Percentiles rank a stretch among this genome's conserved stretches.
phyloP scores from a whole-genome alignment of 2,329 filamentous ascomycete genomes.

The Aureobasidium sp. region DNA sequence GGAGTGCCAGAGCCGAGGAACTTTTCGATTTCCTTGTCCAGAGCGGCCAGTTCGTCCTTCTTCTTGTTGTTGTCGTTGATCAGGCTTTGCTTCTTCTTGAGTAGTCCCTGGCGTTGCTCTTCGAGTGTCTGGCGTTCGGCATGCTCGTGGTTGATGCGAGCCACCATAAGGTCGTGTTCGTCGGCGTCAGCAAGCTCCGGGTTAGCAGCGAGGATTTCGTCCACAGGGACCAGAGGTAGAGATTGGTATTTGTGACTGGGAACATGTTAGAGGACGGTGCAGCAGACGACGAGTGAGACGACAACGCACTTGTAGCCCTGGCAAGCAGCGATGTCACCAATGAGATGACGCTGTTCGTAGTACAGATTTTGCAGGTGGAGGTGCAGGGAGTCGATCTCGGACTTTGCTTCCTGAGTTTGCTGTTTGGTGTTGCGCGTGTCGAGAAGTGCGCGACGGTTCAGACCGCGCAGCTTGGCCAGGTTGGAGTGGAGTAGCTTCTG shows the following conservation, averaged over 20 bases:
- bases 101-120: constrained; percentile 59
- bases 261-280: constrained; percentile 1
- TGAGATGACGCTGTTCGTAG: constrained; percentile 87
- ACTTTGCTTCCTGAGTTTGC: constrained; percentile 74
- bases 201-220: constrained; percentile 69
- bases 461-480: constrained; percentile 68
- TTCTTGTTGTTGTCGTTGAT: constrained; percentile 79
- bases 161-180: constrained; percentile 78
- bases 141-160: constrained; percentile 84
- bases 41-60: constrained; percentile 82
- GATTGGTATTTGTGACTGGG: constrained; percentile 75
- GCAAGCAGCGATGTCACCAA: constrained; percentile 82
- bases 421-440: constrained; percentile 78
- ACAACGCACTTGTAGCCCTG: constrained; percentile 76
- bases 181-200: constrained; percentile 63
- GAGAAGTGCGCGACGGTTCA: constrained; percentile 75
- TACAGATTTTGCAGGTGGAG: constrained; percentile 91
- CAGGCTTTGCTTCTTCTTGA: constrained; percentile 57
- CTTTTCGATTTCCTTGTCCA: constrained; percentile 87
- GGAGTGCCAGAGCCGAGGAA: constrained; percentile 70
- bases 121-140: constrained; percentile 77
- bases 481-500: constrained; percentile 75
- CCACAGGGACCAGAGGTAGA: constrained; percentile 72
- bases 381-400: constrained; percentile 86
- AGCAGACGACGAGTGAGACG: neutral